phyloP scores from a whole-genome alignment of 2,329 filamentous ascomycete species.

The Didymella sp. region DNA sequence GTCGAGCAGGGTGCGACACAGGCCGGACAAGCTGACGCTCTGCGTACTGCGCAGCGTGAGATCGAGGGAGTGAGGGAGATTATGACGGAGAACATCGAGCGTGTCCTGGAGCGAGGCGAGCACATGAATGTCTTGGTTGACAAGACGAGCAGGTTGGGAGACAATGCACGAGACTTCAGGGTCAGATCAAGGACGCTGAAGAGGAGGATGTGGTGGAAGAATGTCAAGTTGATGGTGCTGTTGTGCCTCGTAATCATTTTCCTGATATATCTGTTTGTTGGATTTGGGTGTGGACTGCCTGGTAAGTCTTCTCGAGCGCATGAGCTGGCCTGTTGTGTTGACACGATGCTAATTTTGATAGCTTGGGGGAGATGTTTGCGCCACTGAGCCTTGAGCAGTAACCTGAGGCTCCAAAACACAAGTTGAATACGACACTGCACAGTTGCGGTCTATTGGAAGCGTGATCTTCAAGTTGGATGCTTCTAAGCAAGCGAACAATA shows the following conservation, averaged over 20 bases:
- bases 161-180: slow-evolving; percentile 87
- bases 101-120: slow-evolving; percentile 84
- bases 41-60: slow-evolving; percentile 82
- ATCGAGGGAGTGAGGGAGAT: slow-evolving; percentile 92
- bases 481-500: neutral
- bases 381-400: slow-evolving; percentile 17
- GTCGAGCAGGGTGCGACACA: slow-evolving; percentile 82
- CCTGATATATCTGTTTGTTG: slow-evolving; percentile 73
- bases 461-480: neutral
- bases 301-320: slow-evolving; percentile 41
- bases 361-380: slow-evolving; percentile 50
- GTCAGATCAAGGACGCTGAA: slow-evolving; percentile 85
- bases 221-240: slow-evolving; percentile 90
- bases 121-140: slow-evolving; percentile 92
- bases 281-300: slow-evolving; percentile 75
- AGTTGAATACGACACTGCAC: neutral
- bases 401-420: neutral
- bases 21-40: slow-evolving; percentile 75
- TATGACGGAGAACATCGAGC: slow-evolving; percentile 95
- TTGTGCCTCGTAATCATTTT: slow-evolving; percentile 75
- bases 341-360: slow-evolving; percentile 31
- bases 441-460: neutral
- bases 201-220: slow-evolving; percentile 99
- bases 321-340: neutral
- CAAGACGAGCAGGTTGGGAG: slow-evolving; percentile 92